phyloP scores from a whole-genome alignment of 768 basidiomycete species.

The Boletus sensibilis region DNA sequence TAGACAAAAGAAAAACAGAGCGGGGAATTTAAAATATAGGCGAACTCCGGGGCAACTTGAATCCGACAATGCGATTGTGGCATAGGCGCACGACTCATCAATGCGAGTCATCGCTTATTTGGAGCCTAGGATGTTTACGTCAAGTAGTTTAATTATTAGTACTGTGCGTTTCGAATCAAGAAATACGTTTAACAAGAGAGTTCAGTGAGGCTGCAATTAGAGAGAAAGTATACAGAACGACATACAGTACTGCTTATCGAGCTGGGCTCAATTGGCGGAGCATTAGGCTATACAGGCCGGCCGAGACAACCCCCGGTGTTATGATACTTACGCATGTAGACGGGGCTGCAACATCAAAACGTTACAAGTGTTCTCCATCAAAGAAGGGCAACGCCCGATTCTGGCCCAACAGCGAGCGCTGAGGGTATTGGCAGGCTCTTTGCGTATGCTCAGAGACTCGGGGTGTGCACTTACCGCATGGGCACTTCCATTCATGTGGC shows the following conservation, averaged over 20 bases:
- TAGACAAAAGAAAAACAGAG: slow-evolving; percentile 2
- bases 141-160: background rate
- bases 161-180: background rate
- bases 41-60: background rate
- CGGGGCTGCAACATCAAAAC: background rate
- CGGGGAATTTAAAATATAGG: background rate
- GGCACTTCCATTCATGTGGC: slow-evolving; percentile 14
- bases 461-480: no score
- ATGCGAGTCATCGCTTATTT: background rate
- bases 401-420: background rate
- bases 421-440: background rate
- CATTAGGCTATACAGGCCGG: background rate
- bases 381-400: background rate
- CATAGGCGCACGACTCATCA: background rate
- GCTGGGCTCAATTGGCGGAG: background rate
- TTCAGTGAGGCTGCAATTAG: background rate
- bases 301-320: background rate
- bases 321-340: background rate
- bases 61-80: background rate
- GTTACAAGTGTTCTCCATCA: background rate
- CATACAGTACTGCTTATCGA: background rate
- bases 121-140: slow-evolving; percentile 5
- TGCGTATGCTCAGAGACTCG: background rate
- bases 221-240: background rate
- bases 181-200: background rate